Evolutionary conservation across 176 grass and related monocot genomes (phyloP), one percentile per base, ranked within the genome.

Genomic region (Canna indica): DNA sequence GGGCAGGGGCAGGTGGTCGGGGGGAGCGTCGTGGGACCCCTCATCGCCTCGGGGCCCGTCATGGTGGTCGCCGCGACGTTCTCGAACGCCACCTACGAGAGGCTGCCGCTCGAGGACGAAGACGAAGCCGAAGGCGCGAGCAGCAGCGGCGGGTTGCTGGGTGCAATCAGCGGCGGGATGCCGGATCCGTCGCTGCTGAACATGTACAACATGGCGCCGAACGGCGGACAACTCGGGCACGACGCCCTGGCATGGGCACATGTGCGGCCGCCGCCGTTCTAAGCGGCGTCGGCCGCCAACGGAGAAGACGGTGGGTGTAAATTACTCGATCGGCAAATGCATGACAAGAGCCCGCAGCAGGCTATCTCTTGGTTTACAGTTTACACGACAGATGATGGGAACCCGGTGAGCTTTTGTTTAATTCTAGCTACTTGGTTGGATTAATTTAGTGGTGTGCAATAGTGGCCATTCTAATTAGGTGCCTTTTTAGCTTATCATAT

Each of bases 21-120:
- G 7, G 72, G 72, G 4, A 74, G 72, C 15, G 72, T 74, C 54
- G 72, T 74, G 15, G 72, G 72, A 13, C 13, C 54, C 5, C 72
- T 74, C 7, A 26, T 44, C 36, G 56, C 72, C 14, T 14, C 57
- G 6, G 56, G 56, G 5, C 72, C 72, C 7, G 72, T 74, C 36
- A 74, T 74, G 56, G 72, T 74, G 6, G 26, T 74, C 15, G 72
- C 72, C 16, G 56, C 72, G 5, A 74, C 72, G 56, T 74, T 74
- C 56, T n/a, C 36, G 7, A 74, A 59, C 38, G 72, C 72, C 36
- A 74, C 72, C 72, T 74, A 74, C 72, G 72, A 74, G 72, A 57
- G 72, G 72, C 14, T 74, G 14, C 72, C 72, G 11, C 72, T 74
- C 6, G 72, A 74, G 2, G 72, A 61, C 0, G 36, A 60, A 17